Evolutionary conservation across 768 basidiomycete species (phyloP), one percentile per base, ranked within the genome.

Genomic region (Hebeloma cylindrosporum): DNA sequence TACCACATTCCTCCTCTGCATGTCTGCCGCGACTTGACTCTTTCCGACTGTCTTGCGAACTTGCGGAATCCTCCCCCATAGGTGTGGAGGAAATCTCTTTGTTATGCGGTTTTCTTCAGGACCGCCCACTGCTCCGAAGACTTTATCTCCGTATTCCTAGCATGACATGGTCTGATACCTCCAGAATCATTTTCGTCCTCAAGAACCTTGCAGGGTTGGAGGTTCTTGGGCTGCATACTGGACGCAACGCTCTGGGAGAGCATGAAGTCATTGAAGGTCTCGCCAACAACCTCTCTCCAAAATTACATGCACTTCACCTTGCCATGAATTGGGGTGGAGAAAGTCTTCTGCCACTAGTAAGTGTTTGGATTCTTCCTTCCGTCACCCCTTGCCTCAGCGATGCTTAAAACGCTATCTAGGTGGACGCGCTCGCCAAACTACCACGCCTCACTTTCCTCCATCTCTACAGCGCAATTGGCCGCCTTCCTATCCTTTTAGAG

Each of bases 141-240:
- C 52, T 71, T 8, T 69, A 66, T 38, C 47, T 73, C 7, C 65
- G 69, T 18, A 52, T 71, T 27, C 64, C 65, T 0, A 60, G 44
- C 16, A 45, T 66, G 7, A 22, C 45, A 8, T 58, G 63, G 50
- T 38, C 48, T 4, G 43, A 50, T 16, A 47, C 57, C 5, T 43
- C 45, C 10, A 35, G 49, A 5, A 32, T 73, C 8, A 57, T 65
- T 13, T 51, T 41, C 6, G 50, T 58, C 11, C 54, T 70, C 10
- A 45, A 47, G 26, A 52, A 56, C 8, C 52, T 73, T 13, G 49
- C 48, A 11, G 42, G 38, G 3, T 56, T 73, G 16, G 63, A 68
- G 28, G 68, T 68, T 18, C 52, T 72, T 5, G 70, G 72, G 11
- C 44, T 73, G n/a, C 67, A 72, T 47, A 64, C 68, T 10, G 71